These are phyloP conservation scores for Protomyces macrosporus DNA, from an alignment of 1,139 yeast genomes.

Conservation along the genomic window DNA sequence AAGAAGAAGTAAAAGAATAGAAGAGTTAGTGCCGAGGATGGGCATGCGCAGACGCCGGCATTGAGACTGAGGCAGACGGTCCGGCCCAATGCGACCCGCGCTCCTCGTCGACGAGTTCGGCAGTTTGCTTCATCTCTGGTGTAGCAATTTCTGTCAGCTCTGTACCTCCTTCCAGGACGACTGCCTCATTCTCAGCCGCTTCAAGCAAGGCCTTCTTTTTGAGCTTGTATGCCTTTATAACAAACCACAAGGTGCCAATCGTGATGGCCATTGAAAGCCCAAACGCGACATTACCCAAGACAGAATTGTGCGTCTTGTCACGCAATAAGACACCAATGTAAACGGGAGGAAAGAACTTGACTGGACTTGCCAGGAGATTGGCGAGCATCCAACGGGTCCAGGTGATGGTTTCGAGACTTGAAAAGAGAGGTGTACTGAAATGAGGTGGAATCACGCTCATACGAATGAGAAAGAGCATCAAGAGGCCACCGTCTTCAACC, in stretches of 20 bases:
- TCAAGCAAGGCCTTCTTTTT: slow-evolving; percentile 4
- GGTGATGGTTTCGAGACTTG: slow-evolving; percentile 17
- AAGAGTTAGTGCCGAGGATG: too few species aligned
- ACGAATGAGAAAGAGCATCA: slow-evolving; percentile 26
- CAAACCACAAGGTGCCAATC: slow-evolving; percentile 8
- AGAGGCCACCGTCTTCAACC: slow-evolving; percentile 27
- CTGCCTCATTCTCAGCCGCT: background rate
- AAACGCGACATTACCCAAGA: slow-evolving; percentile 9
- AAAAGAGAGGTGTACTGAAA: slow-evolving; percentile 25
- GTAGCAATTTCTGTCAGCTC: too few species aligned
- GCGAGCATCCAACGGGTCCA: slow-evolving; percentile 21
- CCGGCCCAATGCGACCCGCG: too few species aligned
- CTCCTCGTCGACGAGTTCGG: background rate
- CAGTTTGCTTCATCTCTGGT: background rate
- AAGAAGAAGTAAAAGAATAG: background rate
- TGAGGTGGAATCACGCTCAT: slow-evolving; percentile 27
- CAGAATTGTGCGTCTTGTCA: slow-evolving; percentile 3
- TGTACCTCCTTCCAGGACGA: background rate
- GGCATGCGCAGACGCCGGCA: too few species aligned
- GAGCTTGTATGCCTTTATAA: background rate
- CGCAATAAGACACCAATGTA: slow-evolving; percentile 14
- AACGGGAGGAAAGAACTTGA: slow-evolving; percentile 21
- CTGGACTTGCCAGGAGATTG: slow-evolving; percentile 9
- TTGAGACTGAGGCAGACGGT: too few species aligned
- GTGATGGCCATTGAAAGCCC: slow-evolving; percentile 5